Conservation (phyloP, 148 eudicot genomes). For the Fagopyrum homotropicum region DNA sequence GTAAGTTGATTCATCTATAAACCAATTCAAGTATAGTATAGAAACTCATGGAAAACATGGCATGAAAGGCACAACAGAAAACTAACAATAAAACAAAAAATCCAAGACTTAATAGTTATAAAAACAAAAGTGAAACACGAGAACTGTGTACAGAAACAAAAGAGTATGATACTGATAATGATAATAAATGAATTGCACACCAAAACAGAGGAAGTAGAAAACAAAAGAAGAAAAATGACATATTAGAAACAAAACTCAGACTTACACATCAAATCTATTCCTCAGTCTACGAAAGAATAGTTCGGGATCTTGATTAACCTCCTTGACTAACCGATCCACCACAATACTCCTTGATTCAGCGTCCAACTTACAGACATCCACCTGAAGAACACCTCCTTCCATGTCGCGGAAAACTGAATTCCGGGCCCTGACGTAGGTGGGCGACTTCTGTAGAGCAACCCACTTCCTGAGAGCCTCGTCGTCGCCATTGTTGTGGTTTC, state of each 20-base stretch:
- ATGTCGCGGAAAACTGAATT: conserved; percentile 45
- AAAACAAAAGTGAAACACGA: neutral
- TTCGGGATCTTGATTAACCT: conserved; percentile 49
- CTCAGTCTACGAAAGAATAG: conserved; percentile 51
- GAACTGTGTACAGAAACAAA: neutral
- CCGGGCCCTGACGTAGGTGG: conserved; percentile 54
- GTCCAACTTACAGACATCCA: conserved; percentile 52
- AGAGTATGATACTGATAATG: neutral
- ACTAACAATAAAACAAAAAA: no score
- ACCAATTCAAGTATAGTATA: neutral
- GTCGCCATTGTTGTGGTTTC: conserved; percentile 20
- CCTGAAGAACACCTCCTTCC: conserved; percentile 45
- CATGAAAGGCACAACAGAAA: no score
- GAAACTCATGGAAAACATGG: no score
- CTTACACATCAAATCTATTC: conserved; percentile 68
- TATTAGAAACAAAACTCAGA: conserved; percentile 12
- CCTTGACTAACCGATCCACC: conserved; percentile 54
- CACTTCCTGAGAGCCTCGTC: conserved; percentile 47
- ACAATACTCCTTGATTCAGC: conserved; percentile 47
- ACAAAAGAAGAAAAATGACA: conserved; percentile 2
- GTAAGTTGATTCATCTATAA: neutral
- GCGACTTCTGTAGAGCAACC: conserved; percentile 56
- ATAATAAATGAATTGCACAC: neutral
- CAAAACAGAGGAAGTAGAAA: neutral
- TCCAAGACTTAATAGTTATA: neutral